These are phyloP conservation scores for Sphagnum fallax DNA, from an alignment of 228 moss, liverwort and hornwort species.

Conservation along the genomic window DNA sequence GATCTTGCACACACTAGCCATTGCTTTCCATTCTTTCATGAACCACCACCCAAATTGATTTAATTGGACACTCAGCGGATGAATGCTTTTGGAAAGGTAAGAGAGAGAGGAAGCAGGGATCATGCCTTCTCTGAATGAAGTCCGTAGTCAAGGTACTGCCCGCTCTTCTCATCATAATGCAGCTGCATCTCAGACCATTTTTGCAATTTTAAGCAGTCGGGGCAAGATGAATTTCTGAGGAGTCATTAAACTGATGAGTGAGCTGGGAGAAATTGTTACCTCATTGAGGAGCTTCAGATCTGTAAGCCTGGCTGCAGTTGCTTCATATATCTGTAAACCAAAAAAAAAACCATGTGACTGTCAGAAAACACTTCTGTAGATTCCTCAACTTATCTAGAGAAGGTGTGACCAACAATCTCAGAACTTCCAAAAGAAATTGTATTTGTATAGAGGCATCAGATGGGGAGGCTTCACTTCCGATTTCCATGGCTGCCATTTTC, in stretches of 20 bases:
- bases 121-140: constrained; percentile 76
- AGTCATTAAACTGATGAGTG: background rate
- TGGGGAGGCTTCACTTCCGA: background rate
- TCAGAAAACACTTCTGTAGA: background rate
- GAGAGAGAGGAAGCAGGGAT: background rate
- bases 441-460: background rate
- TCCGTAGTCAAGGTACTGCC: constrained; percentile 84
- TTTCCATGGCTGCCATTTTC: background rate
- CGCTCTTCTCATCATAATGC: constrained; percentile 74
- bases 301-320: constrained; percentile 60
- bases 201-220: background rate
- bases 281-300: constrained; percentile 70
- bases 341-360: background rate
- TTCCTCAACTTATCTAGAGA: background rate
- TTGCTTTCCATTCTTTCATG: too few species aligned
- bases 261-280: constrained; percentile 16
- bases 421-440: background rate
- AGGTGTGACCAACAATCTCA: background rate
- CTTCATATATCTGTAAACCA: constrained; percentile 46
- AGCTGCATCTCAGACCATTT: constrained; percentile 35
- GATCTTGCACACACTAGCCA: too few species aligned
- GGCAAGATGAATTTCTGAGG: background rate
- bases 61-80: too few species aligned
- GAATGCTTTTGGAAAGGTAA: too few species aligned
- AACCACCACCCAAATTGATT: too few species aligned